Conservation (phyloP, 1,284 basidiomycete genomes). For the Heimioporus punctisporus region DNA sequence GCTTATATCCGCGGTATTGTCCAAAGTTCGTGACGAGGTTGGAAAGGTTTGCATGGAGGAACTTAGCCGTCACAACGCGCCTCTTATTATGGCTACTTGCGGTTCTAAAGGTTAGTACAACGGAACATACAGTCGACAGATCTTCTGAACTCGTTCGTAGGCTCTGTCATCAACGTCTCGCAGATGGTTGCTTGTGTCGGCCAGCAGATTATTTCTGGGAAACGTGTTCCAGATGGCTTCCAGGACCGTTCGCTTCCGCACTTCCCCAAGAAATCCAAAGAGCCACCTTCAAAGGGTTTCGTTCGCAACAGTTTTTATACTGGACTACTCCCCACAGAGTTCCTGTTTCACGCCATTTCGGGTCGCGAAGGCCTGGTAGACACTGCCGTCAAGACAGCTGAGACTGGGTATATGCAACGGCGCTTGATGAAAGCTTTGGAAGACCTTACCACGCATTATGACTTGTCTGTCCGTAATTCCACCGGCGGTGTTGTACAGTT, state of each 20-base stretch:
- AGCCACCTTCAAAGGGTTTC: conserved; percentile 98
- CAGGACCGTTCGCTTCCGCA: conserved; percentile 99
- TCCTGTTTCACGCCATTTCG: conserved; percentile 99
- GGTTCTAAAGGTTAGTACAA: conserved; percentile 87
- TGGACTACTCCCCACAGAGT: conserved; percentile 95
- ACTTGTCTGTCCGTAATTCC: conserved; percentile 96
- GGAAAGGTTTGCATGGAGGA: conserved; percentile 99
- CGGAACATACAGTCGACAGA: conserved; percentile 4
- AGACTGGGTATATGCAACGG: conserved; percentile 99
- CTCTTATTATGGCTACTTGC: conserved; percentile 99
- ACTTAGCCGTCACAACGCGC: conserved; percentile 95
- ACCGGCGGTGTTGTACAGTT: conserved; percentile 99
- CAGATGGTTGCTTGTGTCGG: conserved; percentile 99
- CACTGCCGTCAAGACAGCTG: conserved; percentile 99
- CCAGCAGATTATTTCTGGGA: conserved; percentile 98
- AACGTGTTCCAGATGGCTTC: conserved; percentile 99
- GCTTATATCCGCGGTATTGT: conserved; percentile 92
- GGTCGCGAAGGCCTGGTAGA: conserved; percentile 99
- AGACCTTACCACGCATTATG: conserved; percentile 97
- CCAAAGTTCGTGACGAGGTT: conserved; percentile 94
- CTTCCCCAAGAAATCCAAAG: conserved; percentile 97
- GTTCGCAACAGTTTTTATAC: conserved; percentile 98
- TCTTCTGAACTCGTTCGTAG: conserved; percentile 40
- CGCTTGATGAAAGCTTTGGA: conserved; percentile 99
- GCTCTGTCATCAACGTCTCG: conserved; percentile 99